Conservation (phyloP, 2,329 filamentous ascomycete species). For the Tothia fuscella region DNA sequence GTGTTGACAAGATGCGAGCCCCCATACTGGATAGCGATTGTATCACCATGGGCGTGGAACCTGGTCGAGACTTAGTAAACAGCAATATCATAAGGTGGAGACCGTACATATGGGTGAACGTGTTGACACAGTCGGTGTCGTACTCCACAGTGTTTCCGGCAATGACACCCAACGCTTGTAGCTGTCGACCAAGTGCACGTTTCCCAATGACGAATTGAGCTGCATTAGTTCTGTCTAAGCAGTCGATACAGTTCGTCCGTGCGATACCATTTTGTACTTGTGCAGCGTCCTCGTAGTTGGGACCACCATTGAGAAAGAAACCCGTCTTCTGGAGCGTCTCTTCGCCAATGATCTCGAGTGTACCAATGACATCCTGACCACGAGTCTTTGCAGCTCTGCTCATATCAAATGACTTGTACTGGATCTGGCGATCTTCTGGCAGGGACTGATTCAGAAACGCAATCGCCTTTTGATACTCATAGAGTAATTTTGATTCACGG, state of each 20-base stretch:
- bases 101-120: conserved; percentile 87
- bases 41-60: conserved; percentile 89
- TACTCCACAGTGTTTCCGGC: conserved; percentile 70
- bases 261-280: conserved; percentile 83
- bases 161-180: conserved; percentile 83
- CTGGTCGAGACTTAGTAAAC: conserved; percentile 6
- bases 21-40: conserved; percentile 94
- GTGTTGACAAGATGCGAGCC: conserved; percentile 97
- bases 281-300: conserved; percentile 49
- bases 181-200: conserved; percentile 78
- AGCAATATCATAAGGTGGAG: neutral
- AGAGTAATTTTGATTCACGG: conserved; percentile 78
- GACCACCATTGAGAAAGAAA: conserved; percentile 89
- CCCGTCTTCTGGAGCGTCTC: conserved; percentile 75
- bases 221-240: conserved; percentile 90
- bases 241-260: conserved; percentile 96
- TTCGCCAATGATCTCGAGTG: conserved; percentile 78
- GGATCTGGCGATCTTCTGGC: conserved; percentile 70
- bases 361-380: conserved; percentile 88
- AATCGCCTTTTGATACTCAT: conserved; percentile 78
- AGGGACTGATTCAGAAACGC: conserved; percentile 91
- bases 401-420: conserved; percentile 97
- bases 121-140: conserved; percentile 88
- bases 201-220: conserved; percentile 98
- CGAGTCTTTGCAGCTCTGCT: conserved; percentile 82